phyloP scores from a whole-genome alignment of 2,329 filamentous ascomycete species.

The Elsinoe fawcettii region DNA sequence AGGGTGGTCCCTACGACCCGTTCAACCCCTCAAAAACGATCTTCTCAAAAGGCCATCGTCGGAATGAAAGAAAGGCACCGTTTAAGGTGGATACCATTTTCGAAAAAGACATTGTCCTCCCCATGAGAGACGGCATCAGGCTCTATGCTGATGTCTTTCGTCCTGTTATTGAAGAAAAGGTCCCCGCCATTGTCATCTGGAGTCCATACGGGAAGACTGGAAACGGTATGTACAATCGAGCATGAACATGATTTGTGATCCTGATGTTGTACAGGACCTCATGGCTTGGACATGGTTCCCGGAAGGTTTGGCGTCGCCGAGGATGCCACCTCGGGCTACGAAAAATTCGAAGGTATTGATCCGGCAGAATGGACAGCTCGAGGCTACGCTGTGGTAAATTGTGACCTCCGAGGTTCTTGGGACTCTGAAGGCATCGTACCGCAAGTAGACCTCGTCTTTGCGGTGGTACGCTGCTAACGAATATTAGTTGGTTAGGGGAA shows the following conservation, averaged over 20 bases:
- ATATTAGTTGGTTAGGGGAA: too few species aligned
- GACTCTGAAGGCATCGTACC: slow-evolving; percentile 30
- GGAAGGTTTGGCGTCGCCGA: neutral
- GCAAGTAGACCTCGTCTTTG: too few species aligned
- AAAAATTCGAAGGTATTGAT: slow-evolving; percentile 41
- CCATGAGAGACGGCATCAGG: slow-evolving; percentile 34
- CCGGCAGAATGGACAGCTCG: slow-evolving; percentile 30
- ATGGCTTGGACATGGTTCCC: neutral
- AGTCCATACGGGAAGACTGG: slow-evolving; percentile 42
- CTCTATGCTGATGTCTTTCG: slow-evolving; percentile 41
- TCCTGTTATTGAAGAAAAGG: slow-evolving; percentile 16
- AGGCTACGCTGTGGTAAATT: slow-evolving; percentile 29
- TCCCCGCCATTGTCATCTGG: slow-evolving; percentile 41
- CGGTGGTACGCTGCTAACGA: too few species aligned
- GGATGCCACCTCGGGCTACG: slow-evolving; percentile 23
- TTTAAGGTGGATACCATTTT: too few species aligned
- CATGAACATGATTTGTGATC: too few species aligned
- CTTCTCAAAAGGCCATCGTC: too few species aligned
- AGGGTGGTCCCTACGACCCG: too few species aligned
- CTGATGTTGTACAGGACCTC: too few species aligned
- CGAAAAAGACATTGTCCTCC: slow-evolving; percentile 34
- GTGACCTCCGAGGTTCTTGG: slow-evolving; percentile 27
- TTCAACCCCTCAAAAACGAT: too few species aligned
- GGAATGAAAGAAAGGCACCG: too few species aligned
- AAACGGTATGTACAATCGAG: too few species aligned